Base-by-base conservation (phyloP, 140 eudicot genomes). In the Oenanthe javanica region DNA sequence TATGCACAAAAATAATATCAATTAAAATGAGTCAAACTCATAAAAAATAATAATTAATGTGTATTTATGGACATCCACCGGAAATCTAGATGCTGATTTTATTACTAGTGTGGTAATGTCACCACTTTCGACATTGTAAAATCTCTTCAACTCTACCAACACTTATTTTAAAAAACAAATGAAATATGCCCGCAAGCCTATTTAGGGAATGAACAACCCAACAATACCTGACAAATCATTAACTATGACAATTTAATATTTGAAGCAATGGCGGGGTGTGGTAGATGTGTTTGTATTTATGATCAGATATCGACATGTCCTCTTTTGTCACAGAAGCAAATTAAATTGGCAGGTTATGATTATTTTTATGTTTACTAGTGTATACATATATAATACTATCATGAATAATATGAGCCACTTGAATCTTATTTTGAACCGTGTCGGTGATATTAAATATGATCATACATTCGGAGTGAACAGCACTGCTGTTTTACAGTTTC, bases 251-350 rank as follows among this genome's bases (percentile, higher is more conserved):
- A 61, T 79, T 73, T 15, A 67, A 47, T 79, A 11, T 19, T 12
- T 42, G 50, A 77, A 51, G 66, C 13, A 55, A 59, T 31, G 48
- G 4, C 27, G 48, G 14, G 75, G 80, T 77, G 50, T 55, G 80
- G 83, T 80, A 66, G 86, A 67, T 80, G 77, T 80, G 78, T 18
- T 48, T 48, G 72, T 64, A 77, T 80, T 75, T 45, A 84, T 80
- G 72, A 36, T 38, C 15, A 45, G 42, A 23, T 70, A 72, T 57
- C 55, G 72, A 43, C 21, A 46, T 43, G 67, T 72, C 81, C 48
- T 78, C 61, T 64, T 69, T 23, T 52, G 2, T 42, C 55, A n/a
- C 9, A 12, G 31, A 19, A 0, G 11, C 57, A 47, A 15, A 75
- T 73, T 3, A 73, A 10, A 43, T 46, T 0, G 2, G 42, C 61